Base-by-base conservation (phyloP, 768 basidiomycete genomes). In the Gymnopilus dilepis region DNA sequence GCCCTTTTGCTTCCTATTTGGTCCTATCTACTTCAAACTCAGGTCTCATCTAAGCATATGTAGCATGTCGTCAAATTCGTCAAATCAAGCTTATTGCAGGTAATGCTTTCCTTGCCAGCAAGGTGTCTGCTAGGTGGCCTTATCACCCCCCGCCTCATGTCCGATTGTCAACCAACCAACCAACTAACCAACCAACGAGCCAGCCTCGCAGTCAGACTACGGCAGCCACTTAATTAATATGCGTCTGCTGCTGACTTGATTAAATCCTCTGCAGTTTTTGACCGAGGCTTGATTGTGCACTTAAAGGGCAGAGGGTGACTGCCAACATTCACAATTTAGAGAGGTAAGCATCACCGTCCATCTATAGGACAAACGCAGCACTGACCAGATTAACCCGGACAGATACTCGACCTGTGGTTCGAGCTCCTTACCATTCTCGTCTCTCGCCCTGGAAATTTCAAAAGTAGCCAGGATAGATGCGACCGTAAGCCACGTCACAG, bases 401-500 rank as follows among this genome's bases (percentile, higher is more conserved):
- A 60, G 42, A 43, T 67, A 69, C 31, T 67, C 56, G 19, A 66
- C 59, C 2, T 59, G 40, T 21, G 65, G 66, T 41, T 65, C 62
- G 8, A 74, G 65, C 13, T 58, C 60, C 1, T 52, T 58, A 0
- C 76, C 76, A n/a, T 71, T 59, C 21, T 67, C 63, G 51, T 77
- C 75, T 6, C 72, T 60, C 1, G 70, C 69, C 19, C 73, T 73
- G 2, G 65, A 40, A 40, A 80, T 72, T 31, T 73, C 45, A 67
- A 76, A 78, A 7, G 72, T 64, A 17, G 69, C 67, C 15, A 81
- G 71, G 11, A 81, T 61, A 3, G 70, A 71, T 4, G 74, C 74
- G 11, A 73, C 65, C 2, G 62, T 65, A 4, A 77, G 55, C 68
- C 70, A 77, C 7, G 76, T 43, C 0, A 67, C 62, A 0, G 69